phyloP scores from a whole-genome alignment of 257 asterid genomes.

The Thymus quinquecostatus region DNA sequence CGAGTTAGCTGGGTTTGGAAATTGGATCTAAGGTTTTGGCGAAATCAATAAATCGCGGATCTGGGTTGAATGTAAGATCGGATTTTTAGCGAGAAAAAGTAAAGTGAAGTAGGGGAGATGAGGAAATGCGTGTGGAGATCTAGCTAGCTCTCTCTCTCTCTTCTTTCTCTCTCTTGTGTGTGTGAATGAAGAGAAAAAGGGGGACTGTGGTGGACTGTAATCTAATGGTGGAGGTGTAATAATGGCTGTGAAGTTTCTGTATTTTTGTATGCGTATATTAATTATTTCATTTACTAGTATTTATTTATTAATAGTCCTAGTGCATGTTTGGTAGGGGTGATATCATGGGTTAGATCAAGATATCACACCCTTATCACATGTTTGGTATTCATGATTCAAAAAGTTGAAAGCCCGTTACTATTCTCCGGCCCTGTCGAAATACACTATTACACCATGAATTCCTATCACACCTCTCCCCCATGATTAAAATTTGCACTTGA shows the following conservation, averaged over 20 bases:
- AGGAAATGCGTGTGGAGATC: slow-evolving; percentile 17
- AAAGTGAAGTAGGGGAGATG: slow-evolving; percentile 25
- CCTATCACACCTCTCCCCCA: no score
- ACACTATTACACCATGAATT: no score
- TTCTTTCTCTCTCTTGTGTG: neutral
- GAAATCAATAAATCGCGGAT: slow-evolving; percentile 25
- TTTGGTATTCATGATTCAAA: no score
- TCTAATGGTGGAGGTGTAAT: neutral
- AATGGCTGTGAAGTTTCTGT: slow-evolving; percentile 40
- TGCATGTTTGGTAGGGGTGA: no score
- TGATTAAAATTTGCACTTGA: no score
- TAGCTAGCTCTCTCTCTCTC: slow-evolving; percentile 1
- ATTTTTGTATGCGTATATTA: slow-evolving; percentile 11
- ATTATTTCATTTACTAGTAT: neutral
- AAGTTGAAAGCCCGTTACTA: no score
- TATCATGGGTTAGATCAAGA: no score
- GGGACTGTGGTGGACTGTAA: slow-evolving; percentile 29
- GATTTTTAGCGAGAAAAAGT: neutral
- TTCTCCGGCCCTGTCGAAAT: no score
- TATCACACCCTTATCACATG: no score
- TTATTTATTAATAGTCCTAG: no score
- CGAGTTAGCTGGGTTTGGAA: slow-evolving; percentile 3
- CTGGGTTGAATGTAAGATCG: slow-evolving; percentile 9
- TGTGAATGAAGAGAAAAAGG: slow-evolving; percentile 22
- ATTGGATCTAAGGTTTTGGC: slow-evolving; percentile 7